Conservation (phyloP, 331 rosid genomes). For the Quercus phellos region DNA sequence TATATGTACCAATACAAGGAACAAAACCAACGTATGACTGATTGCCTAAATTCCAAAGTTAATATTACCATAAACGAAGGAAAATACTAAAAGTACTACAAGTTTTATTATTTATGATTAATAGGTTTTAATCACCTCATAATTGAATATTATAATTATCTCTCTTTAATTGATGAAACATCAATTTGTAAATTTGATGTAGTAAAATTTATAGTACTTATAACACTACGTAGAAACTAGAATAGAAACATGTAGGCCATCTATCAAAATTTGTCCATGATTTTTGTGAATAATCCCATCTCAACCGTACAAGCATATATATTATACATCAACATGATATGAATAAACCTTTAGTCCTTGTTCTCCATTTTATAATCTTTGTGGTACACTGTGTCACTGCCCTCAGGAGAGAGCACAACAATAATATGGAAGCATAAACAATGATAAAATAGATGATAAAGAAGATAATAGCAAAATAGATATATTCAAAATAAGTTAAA, state of each 20-base stretch:
- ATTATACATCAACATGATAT: neutral
- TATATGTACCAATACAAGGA: neutral
- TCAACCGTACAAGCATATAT: slow-evolving; percentile 5
- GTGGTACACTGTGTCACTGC: neutral
- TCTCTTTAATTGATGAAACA: too few relatives aligned
- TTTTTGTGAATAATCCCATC: neutral
- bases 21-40: neutral
- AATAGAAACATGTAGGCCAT: neutral
- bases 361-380: slow-evolving; percentile 14
- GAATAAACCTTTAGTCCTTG: neutral
- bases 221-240: too few relatives aligned
- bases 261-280: neutral
- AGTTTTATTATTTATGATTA: too few relatives aligned
- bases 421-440: too few relatives aligned
- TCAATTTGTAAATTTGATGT: too few relatives aligned
- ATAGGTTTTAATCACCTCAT: too few relatives aligned
- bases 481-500: too few relatives aligned
- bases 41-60: neutral
- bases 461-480: too few relatives aligned
- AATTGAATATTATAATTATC: too few relatives aligned
- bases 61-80: neutral
- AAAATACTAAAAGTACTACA: too few relatives aligned
- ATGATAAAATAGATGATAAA: too few relatives aligned
- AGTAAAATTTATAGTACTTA: too few relatives aligned
- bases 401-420: neutral